phyloP scores from a whole-genome alignment of 179 eudicot species.

The Drosera spatulata region DNA sequence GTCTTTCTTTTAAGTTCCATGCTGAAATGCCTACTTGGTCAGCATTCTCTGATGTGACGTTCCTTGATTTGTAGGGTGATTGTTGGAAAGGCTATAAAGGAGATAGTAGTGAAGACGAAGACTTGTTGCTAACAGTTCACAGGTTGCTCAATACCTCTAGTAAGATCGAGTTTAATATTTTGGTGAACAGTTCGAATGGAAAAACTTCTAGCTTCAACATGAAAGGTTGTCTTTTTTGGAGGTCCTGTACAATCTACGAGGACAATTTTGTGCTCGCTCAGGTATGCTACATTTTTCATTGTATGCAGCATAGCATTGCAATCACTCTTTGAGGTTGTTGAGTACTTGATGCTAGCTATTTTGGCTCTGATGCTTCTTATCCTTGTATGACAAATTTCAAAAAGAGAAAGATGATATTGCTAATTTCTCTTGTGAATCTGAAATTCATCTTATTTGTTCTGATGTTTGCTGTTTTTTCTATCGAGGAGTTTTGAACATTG shows the following conservation, averaged over 20 bases:
- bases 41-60: not conserved
- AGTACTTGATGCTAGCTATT: not conserved
- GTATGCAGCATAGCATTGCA: not conserved
- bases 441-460: too few species aligned
- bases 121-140: constrained; percentile 45
- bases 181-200: constrained; percentile 18
- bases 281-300: constrained; percentile 24
- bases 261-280: constrained; percentile 61
- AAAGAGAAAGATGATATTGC: too few species aligned
- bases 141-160: constrained; percentile 27
- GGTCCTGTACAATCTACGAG: constrained; percentile 70
- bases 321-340: not conserved
- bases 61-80: constrained; percentile 31
- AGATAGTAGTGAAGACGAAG: constrained; percentile 16
- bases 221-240: constrained; percentile 63
- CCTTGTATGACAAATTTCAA: too few species aligned
- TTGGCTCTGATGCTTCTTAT: not conserved
- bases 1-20: not conserved
- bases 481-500: not conserved
- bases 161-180: constrained; percentile 38
- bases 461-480: not conserved
- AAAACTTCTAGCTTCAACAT: constrained; percentile 31
- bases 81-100: constrained; percentile 62
- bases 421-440: too few species aligned
- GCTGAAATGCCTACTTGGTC: not conserved